Conservation (phyloP, 192 early-diverging fungal species). For the Backusella parvicylindrica region DNA sequence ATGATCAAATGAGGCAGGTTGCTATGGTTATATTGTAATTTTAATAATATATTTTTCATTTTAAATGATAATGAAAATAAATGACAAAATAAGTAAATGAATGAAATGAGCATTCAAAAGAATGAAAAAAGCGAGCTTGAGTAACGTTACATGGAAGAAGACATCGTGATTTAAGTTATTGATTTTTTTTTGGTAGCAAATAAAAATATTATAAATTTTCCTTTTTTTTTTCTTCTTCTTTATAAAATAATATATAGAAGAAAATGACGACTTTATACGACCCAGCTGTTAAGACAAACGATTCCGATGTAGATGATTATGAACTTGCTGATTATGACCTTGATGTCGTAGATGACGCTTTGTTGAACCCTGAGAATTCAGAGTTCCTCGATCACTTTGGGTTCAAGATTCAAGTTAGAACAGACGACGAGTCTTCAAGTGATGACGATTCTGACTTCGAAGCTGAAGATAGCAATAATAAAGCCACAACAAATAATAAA, state of each 20-base stretch:
- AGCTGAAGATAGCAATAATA: not conserved
- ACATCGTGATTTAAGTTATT: not conserved
- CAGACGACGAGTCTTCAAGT: constrained; percentile 25
- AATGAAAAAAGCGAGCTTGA: not conserved
- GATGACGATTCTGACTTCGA: constrained; percentile 18
- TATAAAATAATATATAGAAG: not conserved
- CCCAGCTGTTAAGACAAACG: not conserved
- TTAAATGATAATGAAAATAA: not conserved
- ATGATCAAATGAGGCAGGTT: not conserved
- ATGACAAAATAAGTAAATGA: not conserved
- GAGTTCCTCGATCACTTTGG: constrained; percentile 29
- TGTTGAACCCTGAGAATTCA: constrained; percentile 11
- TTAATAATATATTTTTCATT: not conserved
- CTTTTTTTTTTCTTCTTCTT: not conserved
- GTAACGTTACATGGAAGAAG: not conserved
- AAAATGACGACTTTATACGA: constrained; percentile 5
- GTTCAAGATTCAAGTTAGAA: constrained; percentile 26
- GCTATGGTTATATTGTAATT: not conserved
- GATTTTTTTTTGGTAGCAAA: not conserved
- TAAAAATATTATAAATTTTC: not conserved
- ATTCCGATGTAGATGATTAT: constrained; percentile 4
- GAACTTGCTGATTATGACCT: constrained; percentile 25
- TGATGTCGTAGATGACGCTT: constrained; percentile 28
- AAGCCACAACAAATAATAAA: not conserved
- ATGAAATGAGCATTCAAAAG: not conserved